These are phyloP conservation scores for Davidsoniella virescens DNA, from an alignment of 2,329 filamentous ascomycete species.

Conservation along the genomic window DNA sequence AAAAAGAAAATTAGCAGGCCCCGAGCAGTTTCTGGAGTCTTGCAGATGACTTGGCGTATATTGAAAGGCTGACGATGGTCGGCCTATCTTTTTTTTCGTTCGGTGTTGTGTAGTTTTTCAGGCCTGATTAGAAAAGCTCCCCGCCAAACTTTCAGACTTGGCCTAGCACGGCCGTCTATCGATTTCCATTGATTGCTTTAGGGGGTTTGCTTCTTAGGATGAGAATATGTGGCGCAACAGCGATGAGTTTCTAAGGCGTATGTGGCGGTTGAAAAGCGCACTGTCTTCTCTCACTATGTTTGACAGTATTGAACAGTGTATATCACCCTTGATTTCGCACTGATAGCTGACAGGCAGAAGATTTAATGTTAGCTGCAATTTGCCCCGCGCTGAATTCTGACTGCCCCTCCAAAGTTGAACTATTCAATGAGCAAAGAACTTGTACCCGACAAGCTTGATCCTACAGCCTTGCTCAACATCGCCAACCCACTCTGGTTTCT, in stretches of 20 bases:
- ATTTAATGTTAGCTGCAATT: not conserved
- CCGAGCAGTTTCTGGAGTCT: constrained; percentile 3
- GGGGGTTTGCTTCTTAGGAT: not conserved
- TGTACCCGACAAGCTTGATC: no score
- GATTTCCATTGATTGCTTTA: not conserved
- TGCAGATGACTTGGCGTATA: constrained; percentile 5
- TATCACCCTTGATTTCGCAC: not conserved
- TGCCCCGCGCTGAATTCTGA: not conserved
- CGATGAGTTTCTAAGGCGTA: not conserved
- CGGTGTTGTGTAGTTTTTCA: constrained; percentile 12
- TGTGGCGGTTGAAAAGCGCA: not conserved
- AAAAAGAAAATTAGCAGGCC: constrained; percentile 1
- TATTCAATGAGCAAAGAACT: no score
- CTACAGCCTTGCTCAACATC: no score
- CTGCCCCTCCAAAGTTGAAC: no score
- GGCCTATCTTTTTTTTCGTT: constrained; percentile 11
- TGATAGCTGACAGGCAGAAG: no score
- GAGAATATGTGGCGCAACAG: not conserved
- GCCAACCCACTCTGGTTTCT: no score
- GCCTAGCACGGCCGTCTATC: not conserved
- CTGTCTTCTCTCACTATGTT: not conserved
- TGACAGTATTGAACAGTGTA: not conserved
- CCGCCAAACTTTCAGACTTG: constrained; percentile 6
- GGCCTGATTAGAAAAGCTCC: constrained; percentile 8
- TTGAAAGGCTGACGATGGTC: constrained; percentile 12